phyloP scores from a whole-genome alignment of 2,329 filamentous ascomycete genomes.

The Trichoderma gracile region DNA sequence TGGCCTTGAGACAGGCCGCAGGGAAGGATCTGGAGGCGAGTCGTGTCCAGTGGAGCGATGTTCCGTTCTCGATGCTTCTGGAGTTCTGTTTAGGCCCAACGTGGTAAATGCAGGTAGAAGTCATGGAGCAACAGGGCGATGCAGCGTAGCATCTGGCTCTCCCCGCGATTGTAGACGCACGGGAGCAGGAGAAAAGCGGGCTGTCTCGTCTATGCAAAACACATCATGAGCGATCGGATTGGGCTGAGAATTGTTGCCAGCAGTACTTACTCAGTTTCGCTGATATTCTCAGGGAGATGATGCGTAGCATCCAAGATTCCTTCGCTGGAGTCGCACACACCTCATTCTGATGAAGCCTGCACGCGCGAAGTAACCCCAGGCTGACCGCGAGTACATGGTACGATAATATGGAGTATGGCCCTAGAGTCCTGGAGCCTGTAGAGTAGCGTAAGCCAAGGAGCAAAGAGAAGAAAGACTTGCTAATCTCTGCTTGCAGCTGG shows the following conservation, averaged over 20 bases:
- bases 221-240: not conserved
- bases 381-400: not conserved
- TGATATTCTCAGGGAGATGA: not conserved
- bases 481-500: not conserved
- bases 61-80: not conserved
- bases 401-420: not conserved
- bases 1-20: too few relatives aligned
- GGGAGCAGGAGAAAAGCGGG: not conserved
- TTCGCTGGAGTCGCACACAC: not conserved
- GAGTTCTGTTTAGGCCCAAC: not conserved
- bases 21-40: not conserved
- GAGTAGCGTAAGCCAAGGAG: slow-evolving; percentile 6
- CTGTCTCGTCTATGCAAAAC: slow-evolving; percentile 10
- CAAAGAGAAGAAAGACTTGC: not conserved
- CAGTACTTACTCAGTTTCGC: not conserved
- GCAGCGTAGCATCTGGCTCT: slow-evolving; percentile 12
- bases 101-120: not conserved
- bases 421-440: not conserved
- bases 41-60: slow-evolving; percentile 11
- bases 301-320: not conserved
- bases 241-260: not conserved
- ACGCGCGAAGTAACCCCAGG: not conserved
- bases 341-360: not conserved
- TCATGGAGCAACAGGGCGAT: not conserved
- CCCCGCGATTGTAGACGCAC: not conserved